These are phyloP conservation scores for Amanita exitialis DNA, from an alignment of 768 basidiomycete species.

Conservation along the genomic window DNA sequence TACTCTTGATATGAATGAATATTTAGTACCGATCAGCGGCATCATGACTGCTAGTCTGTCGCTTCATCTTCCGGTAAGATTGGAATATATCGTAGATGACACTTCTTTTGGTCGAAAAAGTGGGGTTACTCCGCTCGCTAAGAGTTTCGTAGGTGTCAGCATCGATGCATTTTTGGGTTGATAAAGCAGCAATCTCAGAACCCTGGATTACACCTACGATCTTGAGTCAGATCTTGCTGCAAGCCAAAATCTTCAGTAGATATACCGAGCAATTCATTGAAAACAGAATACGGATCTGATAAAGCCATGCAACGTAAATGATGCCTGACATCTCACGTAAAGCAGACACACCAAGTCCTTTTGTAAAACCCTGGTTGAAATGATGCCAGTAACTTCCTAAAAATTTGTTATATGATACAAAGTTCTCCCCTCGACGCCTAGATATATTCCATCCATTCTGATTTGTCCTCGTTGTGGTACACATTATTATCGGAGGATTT, in stretches of 20 bases:
- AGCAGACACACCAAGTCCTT: conserved; percentile 35
- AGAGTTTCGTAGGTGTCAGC: conserved; percentile 32
- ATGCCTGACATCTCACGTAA: background rate
- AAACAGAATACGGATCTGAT: conserved; percentile 52
- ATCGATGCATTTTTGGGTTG: conserved; percentile 29
- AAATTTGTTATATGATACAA: conserved; percentile 40
- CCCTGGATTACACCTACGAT: conserved; percentile 53
- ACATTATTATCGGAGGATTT: background rate
- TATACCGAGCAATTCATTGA: conserved; percentile 57
- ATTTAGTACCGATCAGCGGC: conserved; percentile 43
- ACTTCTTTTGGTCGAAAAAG: conserved; percentile 40
- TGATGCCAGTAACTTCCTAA: conserved; percentile 47
- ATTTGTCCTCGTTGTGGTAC: conserved; percentile 7
- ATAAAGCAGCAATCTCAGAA: conserved; percentile 40
- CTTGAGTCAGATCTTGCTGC: background rate
- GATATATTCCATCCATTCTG: background rate
- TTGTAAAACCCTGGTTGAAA: conserved; percentile 39
- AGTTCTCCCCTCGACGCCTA: background rate
- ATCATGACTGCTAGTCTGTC: conserved; percentile 33
- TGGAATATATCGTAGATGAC: conserved; percentile 45
- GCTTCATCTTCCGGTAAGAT: conserved; percentile 38
- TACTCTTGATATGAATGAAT: background rate
- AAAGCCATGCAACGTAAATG: background rate
- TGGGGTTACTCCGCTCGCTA: conserved; percentile 40
- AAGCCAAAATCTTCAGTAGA: background rate